Evolutionary conservation across 208 protist species (phyloP), one percentile per base, ranked within the genome.

Genomic region (Phytomonas francai): DNA sequence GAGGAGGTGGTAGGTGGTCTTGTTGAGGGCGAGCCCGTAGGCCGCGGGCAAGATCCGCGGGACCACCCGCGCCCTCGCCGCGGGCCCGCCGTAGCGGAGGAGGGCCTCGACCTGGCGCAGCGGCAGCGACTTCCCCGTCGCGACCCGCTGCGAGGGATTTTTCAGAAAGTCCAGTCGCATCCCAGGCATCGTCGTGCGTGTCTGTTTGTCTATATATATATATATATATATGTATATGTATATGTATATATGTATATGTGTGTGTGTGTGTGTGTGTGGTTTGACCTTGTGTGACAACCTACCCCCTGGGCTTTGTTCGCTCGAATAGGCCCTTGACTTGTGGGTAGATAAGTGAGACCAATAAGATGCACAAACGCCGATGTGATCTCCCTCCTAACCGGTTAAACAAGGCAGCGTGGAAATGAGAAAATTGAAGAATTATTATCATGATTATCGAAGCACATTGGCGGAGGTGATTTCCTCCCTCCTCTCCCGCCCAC

Each of bases 161-260:
- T 90, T 89, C 32, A 96, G 70, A 77, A 96, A 96, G 51, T 96
- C 78, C 28, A 96, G 69, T 30, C 81, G 80, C 87, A 96, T 86
- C 14, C 78, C 75, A n/a, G 84, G 85, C 78, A 83, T 83, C 27
- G 36, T 72, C 42, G 16, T 3, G 29, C 5, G 29, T 29, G 29
- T 8, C 5, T 11, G 3, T 8, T 3, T 8, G 56, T 59, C 29
- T 29, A 29, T 59, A 31, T 59, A 12, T 14, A 27, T 9, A 56
- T 45, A 32, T 9, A 0, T 1, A 22, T 36, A 30, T 45, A n/a
- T 71, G 61, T 58, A 25, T 56, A 12, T 14, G 36, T 9, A 56
- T 45, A 32, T 9, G 7, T 1, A 22, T 36, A 30, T 45, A n/a
- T 71, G 61, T 58, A 25, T 56, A 51, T 32, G 14, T 51, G 62